These are phyloP conservation scores for Fremontodendron californicum DNA, from an alignment of 345 rosid species.

Conservation along the genomic window DNA sequence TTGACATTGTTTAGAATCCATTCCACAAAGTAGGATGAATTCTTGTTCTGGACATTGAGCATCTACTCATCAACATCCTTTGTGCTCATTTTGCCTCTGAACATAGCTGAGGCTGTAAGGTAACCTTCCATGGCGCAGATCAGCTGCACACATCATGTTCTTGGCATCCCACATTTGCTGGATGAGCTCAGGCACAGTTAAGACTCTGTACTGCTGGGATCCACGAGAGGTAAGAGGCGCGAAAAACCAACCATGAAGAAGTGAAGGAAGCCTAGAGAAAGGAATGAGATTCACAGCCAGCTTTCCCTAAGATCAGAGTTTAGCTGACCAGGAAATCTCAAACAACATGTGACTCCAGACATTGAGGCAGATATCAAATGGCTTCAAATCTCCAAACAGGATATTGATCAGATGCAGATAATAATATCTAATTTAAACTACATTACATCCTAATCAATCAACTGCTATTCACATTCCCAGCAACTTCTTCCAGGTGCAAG, in stretches of 20 bases:
- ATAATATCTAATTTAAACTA: not conserved
- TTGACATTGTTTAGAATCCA: conserved; percentile 60
- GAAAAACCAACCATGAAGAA: conserved; percentile 61
- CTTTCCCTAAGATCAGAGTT: conserved; percentile 42
- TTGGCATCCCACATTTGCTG: conserved; percentile 58
- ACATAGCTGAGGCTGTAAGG: conserved; percentile 49
- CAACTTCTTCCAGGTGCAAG: not conserved
- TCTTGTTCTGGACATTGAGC: conserved; percentile 59
- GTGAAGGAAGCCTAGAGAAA: conserved; percentile 50
- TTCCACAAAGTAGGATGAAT: conserved; percentile 58
- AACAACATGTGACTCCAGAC: conserved; percentile 30
- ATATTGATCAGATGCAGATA: too few relatives aligned
- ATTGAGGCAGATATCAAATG: not conserved
- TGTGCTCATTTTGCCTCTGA: not conserved
- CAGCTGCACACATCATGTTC: conserved; percentile 55
- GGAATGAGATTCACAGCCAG: conserved; percentile 50
- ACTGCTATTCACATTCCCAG: not conserved
- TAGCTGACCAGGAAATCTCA: conserved; percentile 53
- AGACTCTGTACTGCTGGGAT: conserved; percentile 42
- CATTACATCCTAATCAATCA: not conserved
- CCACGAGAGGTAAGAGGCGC: conserved; percentile 51
- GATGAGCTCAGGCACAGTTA: conserved; percentile 50
- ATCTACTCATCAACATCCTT: conserved; percentile 46
- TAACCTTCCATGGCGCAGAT: conserved; percentile 42
- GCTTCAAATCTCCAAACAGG: not conserved